Conservation (phyloP, 257 asterid species). For the Solanum dulcamara region DNA sequence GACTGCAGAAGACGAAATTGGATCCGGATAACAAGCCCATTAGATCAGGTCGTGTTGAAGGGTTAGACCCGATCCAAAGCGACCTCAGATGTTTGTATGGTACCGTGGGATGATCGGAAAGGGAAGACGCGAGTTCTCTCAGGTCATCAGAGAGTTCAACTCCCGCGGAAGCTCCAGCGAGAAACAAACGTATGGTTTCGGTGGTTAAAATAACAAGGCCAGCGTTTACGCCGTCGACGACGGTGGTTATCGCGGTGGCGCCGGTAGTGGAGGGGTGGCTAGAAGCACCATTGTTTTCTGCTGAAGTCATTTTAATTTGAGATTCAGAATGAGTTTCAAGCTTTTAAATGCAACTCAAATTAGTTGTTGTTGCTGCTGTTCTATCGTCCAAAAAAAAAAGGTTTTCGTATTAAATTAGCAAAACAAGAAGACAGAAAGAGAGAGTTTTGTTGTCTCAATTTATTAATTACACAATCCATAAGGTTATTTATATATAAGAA, state of each 20-base stretch:
- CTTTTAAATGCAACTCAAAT: background rate
- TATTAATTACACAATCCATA: too few species aligned
- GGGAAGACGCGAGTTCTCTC: constrained; percentile 45
- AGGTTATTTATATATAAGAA: too few species aligned
- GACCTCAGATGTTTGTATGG: constrained; percentile 52
- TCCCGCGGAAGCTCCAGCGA: constrained; percentile 34
- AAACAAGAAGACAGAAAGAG: too few species aligned
- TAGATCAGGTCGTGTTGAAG: constrained; percentile 34
- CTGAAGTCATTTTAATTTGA: background rate
- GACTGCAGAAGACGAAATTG: constrained; percentile 49
- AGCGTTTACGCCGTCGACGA: background rate
- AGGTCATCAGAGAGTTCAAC: constrained; percentile 39
- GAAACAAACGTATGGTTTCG: constrained; percentile 44
- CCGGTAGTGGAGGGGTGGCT: background rate
- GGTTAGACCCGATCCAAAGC: constrained; percentile 52
- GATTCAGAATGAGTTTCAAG: background rate
- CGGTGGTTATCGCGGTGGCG: background rate
- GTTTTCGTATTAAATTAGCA: too few species aligned
- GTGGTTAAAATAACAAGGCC: constrained; percentile 47
- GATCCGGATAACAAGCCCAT: constrained; percentile 37
- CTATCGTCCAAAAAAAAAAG: background rate
- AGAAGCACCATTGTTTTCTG: background rate
- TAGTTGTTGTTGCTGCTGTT: background rate
- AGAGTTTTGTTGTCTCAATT: too few species aligned
- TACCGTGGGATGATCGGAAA: constrained; percentile 26